These are phyloP conservation scores for Solanum boliviense DNA, from an alignment of 257 asterid species.

Conservation along the genomic window DNA sequence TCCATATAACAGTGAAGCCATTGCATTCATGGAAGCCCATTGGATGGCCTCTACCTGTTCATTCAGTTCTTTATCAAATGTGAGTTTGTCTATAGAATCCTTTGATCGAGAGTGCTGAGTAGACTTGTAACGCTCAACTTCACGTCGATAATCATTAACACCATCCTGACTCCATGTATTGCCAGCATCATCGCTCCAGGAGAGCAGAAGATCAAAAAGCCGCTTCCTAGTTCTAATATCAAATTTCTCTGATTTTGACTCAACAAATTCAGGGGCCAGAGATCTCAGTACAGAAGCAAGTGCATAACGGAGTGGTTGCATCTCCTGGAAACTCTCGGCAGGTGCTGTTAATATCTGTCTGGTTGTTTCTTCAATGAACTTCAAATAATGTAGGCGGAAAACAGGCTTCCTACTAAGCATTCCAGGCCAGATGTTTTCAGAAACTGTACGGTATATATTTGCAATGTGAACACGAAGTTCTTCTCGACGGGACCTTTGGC, in stretches of 20 bases:
- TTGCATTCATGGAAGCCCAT: constrained; percentile 99
- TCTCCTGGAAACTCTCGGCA: constrained; percentile 78
- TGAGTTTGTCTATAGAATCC: constrained; percentile 85
- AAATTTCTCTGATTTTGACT: constrained; percentile 87
- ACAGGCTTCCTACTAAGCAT: constrained; percentile 89
- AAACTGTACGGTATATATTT: constrained; percentile 80
- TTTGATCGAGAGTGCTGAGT: constrained; percentile 92
- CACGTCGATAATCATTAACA: constrained; percentile 88
- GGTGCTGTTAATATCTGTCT: constrained; percentile 61
- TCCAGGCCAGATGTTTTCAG: constrained; percentile 98
- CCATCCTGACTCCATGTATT: constrained; percentile 93
- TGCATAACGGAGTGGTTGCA: constrained; percentile 88
- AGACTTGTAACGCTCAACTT: constrained; percentile 96
- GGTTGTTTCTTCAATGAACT: constrained; percentile 90
- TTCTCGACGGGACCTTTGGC: constrained; percentile 94
- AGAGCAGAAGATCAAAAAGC: constrained; percentile 84
- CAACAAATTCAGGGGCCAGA: constrained; percentile 98
- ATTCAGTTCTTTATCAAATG: constrained; percentile 85
- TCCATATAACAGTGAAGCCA: constrained; percentile 95
- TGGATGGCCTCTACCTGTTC: constrained; percentile 99
- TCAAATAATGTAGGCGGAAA: constrained; percentile 93
- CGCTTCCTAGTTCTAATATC: constrained; percentile 87
- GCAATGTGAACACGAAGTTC: constrained; percentile 86
- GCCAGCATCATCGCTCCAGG: constrained; percentile 95
- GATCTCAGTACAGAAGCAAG: constrained; percentile 92